Evolutionary conservation across 768 basidiomycete species (phyloP).

Genomic region (Dioszegia crocea): DNA sequence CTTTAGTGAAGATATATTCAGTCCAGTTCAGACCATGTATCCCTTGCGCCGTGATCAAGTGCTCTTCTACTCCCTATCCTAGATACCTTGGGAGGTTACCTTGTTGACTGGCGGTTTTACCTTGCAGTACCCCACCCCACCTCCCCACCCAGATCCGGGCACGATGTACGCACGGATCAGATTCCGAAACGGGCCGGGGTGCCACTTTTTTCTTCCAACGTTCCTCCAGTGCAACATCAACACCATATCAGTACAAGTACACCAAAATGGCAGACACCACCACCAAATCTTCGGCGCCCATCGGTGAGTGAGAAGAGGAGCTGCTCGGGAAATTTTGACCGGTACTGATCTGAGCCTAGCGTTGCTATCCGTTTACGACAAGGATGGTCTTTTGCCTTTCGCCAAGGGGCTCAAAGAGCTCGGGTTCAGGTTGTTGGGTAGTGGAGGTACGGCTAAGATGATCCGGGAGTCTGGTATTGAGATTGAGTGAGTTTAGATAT

Average conservation of each 20-base stretch:
- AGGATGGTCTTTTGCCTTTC: slow-evolving; percentile 79
- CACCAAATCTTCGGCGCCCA: background rate
- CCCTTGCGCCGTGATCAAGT: too few species aligned
- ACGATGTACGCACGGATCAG: too few species aligned
- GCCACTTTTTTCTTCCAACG: too few species aligned
- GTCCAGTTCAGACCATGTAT: too few species aligned
- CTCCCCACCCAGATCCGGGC: too few species aligned
- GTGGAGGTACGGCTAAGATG: slow-evolving; percentile 95
- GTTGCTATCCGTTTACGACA: slow-evolving; percentile 93
- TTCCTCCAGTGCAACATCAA: background rate
- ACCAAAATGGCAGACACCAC: background rate
- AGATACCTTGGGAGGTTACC: too few species aligned
- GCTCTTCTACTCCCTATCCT: too few species aligned
- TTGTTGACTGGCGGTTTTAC: too few species aligned
- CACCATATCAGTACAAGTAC: background rate
- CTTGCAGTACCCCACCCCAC: too few species aligned
- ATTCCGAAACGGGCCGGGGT: too few species aligned
- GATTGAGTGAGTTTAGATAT: slow-evolving; percentile 66
- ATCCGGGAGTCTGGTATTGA: slow-evolving; percentile 88
- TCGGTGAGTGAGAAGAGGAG: background rate
- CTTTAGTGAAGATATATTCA: too few species aligned
- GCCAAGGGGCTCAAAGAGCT: slow-evolving; percentile 75
- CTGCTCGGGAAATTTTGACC: background rate
- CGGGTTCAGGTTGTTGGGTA: slow-evolving; percentile 84
- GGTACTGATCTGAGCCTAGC: slow-evolving; percentile 52